phyloP scores from a whole-genome alignment of 257 asterid species.

The Solanum pinnatisectum region DNA sequence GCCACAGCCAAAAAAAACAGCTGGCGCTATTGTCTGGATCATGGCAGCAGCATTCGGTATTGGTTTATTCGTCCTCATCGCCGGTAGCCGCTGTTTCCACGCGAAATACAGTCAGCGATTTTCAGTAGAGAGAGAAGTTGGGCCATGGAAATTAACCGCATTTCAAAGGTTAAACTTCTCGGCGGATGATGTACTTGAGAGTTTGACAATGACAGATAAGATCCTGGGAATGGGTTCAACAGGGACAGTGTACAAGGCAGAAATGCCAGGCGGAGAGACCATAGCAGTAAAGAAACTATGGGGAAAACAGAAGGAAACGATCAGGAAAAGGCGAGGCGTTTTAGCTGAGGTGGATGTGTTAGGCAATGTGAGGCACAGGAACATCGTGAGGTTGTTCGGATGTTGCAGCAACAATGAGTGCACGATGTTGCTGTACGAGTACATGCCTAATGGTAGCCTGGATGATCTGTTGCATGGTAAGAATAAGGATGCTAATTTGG shows the following conservation, averaged over 20 bases:
- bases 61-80: conserved; percentile 49
- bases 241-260: conserved; percentile 86
- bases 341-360: conserved; percentile 85
- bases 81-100: conserved; percentile 46
- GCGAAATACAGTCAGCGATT: conserved; percentile 37
- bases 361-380: conserved; percentile 79
- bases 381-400: conserved; percentile 69
- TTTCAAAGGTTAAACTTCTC: conserved; percentile 76
- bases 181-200: conserved; percentile 64
- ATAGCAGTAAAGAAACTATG: conserved; percentile 81
- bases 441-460: conserved; percentile 89
- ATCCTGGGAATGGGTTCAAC: conserved; percentile 80
- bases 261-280: conserved; percentile 87
- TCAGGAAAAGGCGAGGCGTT: conserved; percentile 49
- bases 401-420: conserved; percentile 55
- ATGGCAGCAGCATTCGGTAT: conserved; percentile 68
- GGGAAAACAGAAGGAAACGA: conserved; percentile 65
- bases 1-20: conserved; percentile 42
- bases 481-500: conserved; percentile 42
- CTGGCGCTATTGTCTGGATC: conserved; percentile 76
- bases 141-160: conserved; percentile 84
- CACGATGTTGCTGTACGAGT: conserved; percentile 79
- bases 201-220: conserved; percentile 41
- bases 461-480: conserved; percentile 72
- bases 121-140: conserved; percentile 25